Percentiles rank a stretch among this genome's conserved stretches.
phyloP scores from a whole-genome alignment of 192 early-diverging fungal genomes.

The Helicostylum pulchrum region DNA sequence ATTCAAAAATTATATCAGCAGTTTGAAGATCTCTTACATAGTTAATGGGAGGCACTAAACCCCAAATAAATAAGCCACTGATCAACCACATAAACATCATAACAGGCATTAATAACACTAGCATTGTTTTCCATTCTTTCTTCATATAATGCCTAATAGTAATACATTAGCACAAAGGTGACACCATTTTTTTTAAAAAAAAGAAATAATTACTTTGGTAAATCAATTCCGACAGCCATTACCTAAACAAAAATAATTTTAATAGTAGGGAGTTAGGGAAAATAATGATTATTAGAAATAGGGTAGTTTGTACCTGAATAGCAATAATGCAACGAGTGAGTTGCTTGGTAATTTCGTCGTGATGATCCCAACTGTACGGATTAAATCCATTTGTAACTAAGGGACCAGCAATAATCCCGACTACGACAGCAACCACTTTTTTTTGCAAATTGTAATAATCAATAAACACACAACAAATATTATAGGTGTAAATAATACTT shows the following conservation, averaged over 20 bases:
- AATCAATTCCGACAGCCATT: constrained; percentile 79
- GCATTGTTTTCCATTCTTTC: constrained; percentile 62
- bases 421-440: constrained; percentile 73
- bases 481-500: constrained; percentile 24
- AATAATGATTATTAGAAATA: no score
- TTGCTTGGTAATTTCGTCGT: constrained; percentile 61
- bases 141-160: constrained; percentile 35
- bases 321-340: constrained; percentile 77
- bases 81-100: constrained; percentile 82
- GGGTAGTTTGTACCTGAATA: constrained; percentile 56
- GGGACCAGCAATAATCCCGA: constrained; percentile 87
- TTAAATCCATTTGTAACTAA: constrained; percentile 67
- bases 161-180: not conserved
- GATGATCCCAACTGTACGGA: constrained; percentile 53
- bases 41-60: constrained; percentile 45
- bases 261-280: no score
- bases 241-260: constrained; percentile 42
- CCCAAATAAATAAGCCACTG: constrained; percentile 63
- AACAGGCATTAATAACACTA: constrained; percentile 72
- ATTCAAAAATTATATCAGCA: constrained; percentile 1
- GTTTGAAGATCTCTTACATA: constrained; percentile 43
- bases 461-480: no score
- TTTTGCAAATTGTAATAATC: no score
- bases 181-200: not conserved
- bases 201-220: constrained; percentile 60